Conservation (phyloP, 441 rosid species). For the Melastoma candidum region DNA sequence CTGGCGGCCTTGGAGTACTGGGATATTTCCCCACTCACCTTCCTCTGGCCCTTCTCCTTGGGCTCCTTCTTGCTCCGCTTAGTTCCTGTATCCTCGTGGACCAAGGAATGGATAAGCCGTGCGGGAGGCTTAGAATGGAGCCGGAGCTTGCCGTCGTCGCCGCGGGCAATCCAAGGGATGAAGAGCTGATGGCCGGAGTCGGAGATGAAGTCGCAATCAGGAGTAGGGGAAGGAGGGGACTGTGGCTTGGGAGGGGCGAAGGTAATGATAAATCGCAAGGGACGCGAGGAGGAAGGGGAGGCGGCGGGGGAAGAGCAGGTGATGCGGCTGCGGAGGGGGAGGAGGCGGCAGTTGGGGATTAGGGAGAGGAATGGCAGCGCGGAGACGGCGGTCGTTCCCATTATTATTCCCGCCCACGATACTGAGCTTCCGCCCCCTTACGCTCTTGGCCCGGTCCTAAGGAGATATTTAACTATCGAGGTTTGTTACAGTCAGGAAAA, state of each 20-base stretch:
- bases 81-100: conserved; percentile 51
- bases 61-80: conserved; percentile 16
- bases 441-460: too few species aligned
- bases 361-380: conserved; percentile 28
- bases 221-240: conserved; percentile 15
- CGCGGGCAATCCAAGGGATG: conserved; percentile 89
- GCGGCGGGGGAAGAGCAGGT: conserved; percentile 29
- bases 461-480: too few species aligned
- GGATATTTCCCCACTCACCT: conserved; percentile 23
- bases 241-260: conserved; percentile 70
- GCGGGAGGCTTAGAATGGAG: conserved; percentile 70
- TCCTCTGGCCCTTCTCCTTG: conserved; percentile 29
- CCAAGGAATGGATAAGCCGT: conserved; percentile 42
- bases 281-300: conserved; percentile 29
- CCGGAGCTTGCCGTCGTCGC: conserved; percentile 70
- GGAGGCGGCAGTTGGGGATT: conserved; percentile 5
- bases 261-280: conserved; percentile 53
- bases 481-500: too few species aligned
- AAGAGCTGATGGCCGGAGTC: conserved; percentile 26
- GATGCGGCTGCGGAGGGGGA: conserved; percentile 25
- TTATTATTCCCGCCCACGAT: neutral
- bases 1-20: conserved; percentile 77
- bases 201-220: conserved; percentile 6
- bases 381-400: conserved; percentile 26
- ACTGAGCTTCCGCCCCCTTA: too few species aligned